These are phyloP conservation scores for Amanita jacksonii DNA, from an alignment of 768 basidiomycete species.

Conservation along the genomic window DNA sequence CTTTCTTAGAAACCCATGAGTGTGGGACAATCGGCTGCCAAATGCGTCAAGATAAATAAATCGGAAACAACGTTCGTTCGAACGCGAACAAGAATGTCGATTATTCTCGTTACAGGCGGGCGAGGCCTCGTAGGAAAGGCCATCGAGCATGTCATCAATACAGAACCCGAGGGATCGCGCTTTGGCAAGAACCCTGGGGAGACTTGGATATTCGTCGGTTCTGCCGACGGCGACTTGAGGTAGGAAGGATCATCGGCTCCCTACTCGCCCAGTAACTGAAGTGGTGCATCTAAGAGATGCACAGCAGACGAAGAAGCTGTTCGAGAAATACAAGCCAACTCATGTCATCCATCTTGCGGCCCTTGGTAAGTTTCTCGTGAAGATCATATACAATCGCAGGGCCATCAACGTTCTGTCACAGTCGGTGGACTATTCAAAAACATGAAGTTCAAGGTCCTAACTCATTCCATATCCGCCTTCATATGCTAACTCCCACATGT, in stretches of 20 bases:
- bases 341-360: constrained; percentile 97
- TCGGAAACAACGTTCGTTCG: too few relatives aligned
- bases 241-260: constrained; percentile 18
- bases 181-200: constrained; percentile 74
- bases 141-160: constrained; percentile 69
- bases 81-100: not conserved
- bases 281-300: constrained; percentile 42
- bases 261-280: constrained; percentile 3
- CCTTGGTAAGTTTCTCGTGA: constrained; percentile 46
- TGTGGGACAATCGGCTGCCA: not conserved
- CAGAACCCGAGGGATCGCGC: constrained; percentile 65
- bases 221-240: constrained; percentile 81
- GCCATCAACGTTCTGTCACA: constrained; percentile 20
- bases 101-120: constrained; percentile 79
- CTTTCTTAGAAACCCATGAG: not conserved
- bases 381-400: not conserved
- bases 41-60: too few relatives aligned
- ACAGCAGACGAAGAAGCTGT: constrained; percentile 59
- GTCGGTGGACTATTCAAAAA: constrained; percentile 95
- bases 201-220: constrained; percentile 77
- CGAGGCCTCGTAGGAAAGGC: constrained; percentile 83
- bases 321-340: constrained; percentile 87
- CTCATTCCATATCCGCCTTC: not conserved
- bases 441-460: constrained; percentile 79
- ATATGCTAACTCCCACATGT: not conserved